Percentiles rank a stretch among this genome's conserved stretches.
Evolutionary conservation across 768 basidiomycete genomes (phyloP).

Genomic region (Tylopilus subfusipes): DNA sequence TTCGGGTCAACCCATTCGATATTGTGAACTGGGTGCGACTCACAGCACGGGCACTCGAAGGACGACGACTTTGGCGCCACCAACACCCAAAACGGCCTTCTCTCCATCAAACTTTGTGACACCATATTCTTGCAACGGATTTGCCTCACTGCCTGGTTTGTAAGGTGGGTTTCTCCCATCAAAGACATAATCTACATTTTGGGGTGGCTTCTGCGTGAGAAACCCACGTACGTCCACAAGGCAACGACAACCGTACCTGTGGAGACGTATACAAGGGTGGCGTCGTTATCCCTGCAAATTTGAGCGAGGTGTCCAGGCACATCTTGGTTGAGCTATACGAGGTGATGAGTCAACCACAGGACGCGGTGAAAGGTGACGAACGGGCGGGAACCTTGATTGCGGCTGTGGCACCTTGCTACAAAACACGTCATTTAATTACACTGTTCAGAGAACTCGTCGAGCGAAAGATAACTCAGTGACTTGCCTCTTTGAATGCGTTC

Average conservation of each 20-base stretch:
- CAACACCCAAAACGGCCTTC: conserved; percentile 59
- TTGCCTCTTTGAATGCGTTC: conserved; percentile 86
- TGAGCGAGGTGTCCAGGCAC: conserved; percentile 72
- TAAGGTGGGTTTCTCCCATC: conserved; percentile 93
- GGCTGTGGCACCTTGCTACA: conserved; percentile 55
- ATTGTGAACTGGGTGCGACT: conserved; percentile 18
- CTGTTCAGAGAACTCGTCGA: not conserved
- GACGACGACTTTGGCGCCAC: conserved; percentile 59
- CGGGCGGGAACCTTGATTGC: conserved; percentile 48
- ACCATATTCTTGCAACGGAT: conserved; percentile 89
- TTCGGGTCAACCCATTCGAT: not conserved
- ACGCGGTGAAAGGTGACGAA: not conserved
- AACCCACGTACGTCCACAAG: not conserved
- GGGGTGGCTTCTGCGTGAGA: conserved; percentile 9
- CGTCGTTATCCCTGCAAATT: conserved; percentile 58
- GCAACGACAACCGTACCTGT: conserved; percentile 54
- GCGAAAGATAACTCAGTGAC: conserved; percentile 10
- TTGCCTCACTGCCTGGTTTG: conserved; percentile 62
- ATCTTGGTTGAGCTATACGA: conserved; percentile 69
- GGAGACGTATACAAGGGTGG: conserved; percentile 85
- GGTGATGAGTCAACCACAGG: not conserved
- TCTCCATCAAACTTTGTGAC: conserved; percentile 87
- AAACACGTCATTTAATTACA: not conserved
- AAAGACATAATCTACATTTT: conserved; percentile 82
- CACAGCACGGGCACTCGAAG: conserved; percentile 89